Conservation (phyloP, 2,329 filamentous ascomycete species). For the Colletotrichum theobromicola region DNA sequence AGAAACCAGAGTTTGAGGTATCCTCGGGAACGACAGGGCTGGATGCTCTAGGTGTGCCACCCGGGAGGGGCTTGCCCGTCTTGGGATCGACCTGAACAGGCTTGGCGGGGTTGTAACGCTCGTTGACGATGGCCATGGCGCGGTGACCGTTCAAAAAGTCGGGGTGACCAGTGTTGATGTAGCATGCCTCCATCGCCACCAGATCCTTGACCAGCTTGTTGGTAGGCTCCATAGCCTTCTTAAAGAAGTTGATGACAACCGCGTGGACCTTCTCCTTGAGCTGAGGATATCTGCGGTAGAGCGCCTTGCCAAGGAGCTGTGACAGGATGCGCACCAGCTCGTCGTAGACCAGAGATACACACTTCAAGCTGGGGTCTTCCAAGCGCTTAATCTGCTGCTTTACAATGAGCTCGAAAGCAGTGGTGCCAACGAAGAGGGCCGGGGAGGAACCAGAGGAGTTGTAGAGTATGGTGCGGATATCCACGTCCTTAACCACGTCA, state of each 20-base stretch:
- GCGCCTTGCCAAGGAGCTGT: conserved; percentile 84
- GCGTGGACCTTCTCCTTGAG: conserved; percentile 97
- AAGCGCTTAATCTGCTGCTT: conserved; percentile 98
- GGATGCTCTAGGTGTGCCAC: conserved; percentile 71
- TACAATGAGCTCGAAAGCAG: conserved; percentile 97
- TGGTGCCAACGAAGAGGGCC: conserved; percentile 94
- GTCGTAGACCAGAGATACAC: conserved; percentile 95
- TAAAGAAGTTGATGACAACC: conserved; percentile 94
- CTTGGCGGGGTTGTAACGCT: conserved; percentile 80
- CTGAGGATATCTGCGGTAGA: conserved; percentile 91
- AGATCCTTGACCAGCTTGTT: conserved; percentile 96
- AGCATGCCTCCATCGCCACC: conserved; percentile 94
- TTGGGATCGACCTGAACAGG: conserved; percentile 97
- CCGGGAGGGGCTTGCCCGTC: conserved; percentile 90
- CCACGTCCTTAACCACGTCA: conserved; percentile 94
- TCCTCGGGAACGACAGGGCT: conserved; percentile 73
- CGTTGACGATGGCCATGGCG: conserved; percentile 98
- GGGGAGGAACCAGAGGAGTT: conserved; percentile 99
- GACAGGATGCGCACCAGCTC: conserved; percentile 94
- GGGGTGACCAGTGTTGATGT: conserved; percentile 97
- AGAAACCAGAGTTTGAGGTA: conserved; percentile 78
- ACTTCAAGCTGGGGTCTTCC: conserved; percentile 96
- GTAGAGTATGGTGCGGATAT: conserved; percentile 96
- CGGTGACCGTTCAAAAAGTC: conserved; percentile 97
- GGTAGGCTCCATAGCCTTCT: conserved; percentile 97